Evolutionary conservation across 257 asterid genomes (phyloP).

Genomic region (Perilla frutescens): DNA sequence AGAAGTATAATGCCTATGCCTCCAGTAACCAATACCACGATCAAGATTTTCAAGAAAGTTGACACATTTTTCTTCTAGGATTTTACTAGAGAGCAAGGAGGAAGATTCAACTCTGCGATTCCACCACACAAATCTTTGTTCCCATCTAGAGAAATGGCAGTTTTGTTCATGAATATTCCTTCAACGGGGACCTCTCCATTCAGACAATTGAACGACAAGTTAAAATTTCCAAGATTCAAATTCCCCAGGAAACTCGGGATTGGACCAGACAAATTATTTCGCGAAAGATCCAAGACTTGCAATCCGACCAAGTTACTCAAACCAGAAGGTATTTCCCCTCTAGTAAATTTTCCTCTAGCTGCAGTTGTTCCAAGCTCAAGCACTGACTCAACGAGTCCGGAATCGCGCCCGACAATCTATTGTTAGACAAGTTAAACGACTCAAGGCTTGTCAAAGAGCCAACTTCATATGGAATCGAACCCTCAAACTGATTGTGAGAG

Average conservation of each 20-base stretch:
- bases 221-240: conserved; percentile 2
- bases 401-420: conserved; percentile 22
- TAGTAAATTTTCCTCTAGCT: conserved; percentile 22
- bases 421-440: conserved; percentile 11
- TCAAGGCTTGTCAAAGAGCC: conserved; percentile 7
- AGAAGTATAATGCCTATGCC: background rate
- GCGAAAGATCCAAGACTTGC: conserved; percentile 31
- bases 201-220: conserved; percentile 35
- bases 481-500: background rate
- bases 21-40: conserved; percentile 6
- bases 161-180: conserved; percentile 20
- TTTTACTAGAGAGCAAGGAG: background rate
- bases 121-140: conserved; percentile 32
- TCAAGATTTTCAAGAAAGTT: background rate
- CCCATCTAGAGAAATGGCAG: conserved; percentile 6
- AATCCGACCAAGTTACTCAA: conserved; percentile 32
- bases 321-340: conserved; percentile 35
- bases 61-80: background rate
- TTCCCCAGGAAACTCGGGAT: conserved; percentile 29
- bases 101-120: background rate
- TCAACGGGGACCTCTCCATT: conserved; percentile 22
- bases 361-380: conserved; percentile 17
- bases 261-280: conserved; percentile 33
- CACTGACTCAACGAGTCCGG: conserved; percentile 26
- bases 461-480: background rate